Conservation (phyloP, 1,284 basidiomycete genomes). For the Ganoderma lucidum region DNA sequence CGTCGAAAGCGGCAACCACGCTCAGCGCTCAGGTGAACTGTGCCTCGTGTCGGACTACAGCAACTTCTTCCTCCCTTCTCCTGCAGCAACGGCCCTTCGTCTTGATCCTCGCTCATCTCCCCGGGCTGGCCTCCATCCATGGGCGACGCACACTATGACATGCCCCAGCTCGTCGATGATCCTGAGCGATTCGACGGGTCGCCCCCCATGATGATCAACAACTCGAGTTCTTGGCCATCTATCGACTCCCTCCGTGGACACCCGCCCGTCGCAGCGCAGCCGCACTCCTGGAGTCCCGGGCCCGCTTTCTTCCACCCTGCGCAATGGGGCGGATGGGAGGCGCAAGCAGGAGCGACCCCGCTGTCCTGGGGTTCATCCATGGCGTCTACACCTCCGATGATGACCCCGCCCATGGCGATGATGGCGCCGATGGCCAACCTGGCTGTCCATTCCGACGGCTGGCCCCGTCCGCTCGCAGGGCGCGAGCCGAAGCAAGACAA, state of each 20-base stretch:
- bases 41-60: slow-evolving; percentile 26
- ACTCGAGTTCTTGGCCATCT: slow-evolving; percentile 8
- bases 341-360: slow-evolving; percentile 15
- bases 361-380: slow-evolving; percentile 17
- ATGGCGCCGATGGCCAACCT: slow-evolving; percentile 18
- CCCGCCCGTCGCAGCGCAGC: slow-evolving; percentile 12
- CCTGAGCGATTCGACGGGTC: slow-evolving; percentile 12
- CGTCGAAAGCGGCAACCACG: slow-evolving; percentile 17
- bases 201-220: slow-evolving; percentile 15
- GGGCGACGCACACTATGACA: slow-evolving; percentile 25
- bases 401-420: slow-evolving; percentile 24
- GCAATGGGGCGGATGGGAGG: slow-evolving; percentile 14
- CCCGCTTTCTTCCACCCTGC: slow-evolving; percentile 1
- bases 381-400: slow-evolving; percentile 21
- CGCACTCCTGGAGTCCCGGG: slow-evolving; percentile 10
- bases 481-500: slow-evolving; percentile 10
- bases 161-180: slow-evolving; percentile 29
- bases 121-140: slow-evolving; percentile 13
- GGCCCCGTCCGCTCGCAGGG: slow-evolving; percentile 22
- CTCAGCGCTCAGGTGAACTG: slow-evolving; percentile 20
- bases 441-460: slow-evolving; percentile 22
- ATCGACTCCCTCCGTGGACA: slow-evolving; percentile 6
- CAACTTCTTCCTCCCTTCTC: slow-evolving; percentile 5
- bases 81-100: slow-evolving; percentile 13
- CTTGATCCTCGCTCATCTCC: slow-evolving; percentile 29